Conservation (phyloP, 331 rosid genomes). For the Quercus phellos region DNA sequence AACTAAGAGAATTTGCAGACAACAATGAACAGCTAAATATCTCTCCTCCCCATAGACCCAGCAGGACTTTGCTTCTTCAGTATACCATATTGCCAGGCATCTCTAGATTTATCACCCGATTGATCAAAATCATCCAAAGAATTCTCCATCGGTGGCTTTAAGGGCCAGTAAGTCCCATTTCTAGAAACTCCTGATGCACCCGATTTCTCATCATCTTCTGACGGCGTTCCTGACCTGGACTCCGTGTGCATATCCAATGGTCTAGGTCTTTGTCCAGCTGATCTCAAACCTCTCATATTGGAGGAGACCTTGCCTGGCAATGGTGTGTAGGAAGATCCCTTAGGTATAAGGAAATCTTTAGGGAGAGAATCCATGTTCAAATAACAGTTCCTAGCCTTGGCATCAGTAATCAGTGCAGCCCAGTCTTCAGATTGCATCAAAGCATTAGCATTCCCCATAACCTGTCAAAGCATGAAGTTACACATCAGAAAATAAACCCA, state of each 20-base stretch:
- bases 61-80: constrained; percentile 68
- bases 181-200: constrained; percentile 35
- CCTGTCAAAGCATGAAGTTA: constrained; percentile 46
- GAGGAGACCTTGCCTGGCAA: constrained; percentile 58
- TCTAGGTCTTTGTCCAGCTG: constrained; percentile 75
- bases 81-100: constrained; percentile 72
- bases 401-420: constrained; percentile 84
- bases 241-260: constrained; percentile 69
- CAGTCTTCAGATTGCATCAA: constrained; percentile 85
- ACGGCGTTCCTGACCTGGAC: constrained; percentile 65
- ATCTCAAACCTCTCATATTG: constrained; percentile 66
- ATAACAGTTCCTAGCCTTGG: constrained; percentile 75
- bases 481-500: constrained; percentile 2
- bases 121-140: constrained; percentile 60
- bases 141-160: constrained; percentile 51
- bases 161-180: constrained; percentile 71
- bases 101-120: constrained; percentile 59
- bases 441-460: constrained; percentile 93
- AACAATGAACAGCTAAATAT: constrained; percentile 32
- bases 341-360: constrained; percentile 65
- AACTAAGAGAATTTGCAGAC: constrained; percentile 28
- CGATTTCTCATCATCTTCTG: constrained; percentile 80
- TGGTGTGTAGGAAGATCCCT: constrained; percentile 49
- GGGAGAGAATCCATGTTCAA: constrained; percentile 91
- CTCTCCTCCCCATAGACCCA: constrained; percentile 74